A percentile compares a stretch with the other conserved stretches of the same genome.
Conservation (phyloP, 192 early-diverging fungal genomes). For the Anaeromyces robustus region DNA sequence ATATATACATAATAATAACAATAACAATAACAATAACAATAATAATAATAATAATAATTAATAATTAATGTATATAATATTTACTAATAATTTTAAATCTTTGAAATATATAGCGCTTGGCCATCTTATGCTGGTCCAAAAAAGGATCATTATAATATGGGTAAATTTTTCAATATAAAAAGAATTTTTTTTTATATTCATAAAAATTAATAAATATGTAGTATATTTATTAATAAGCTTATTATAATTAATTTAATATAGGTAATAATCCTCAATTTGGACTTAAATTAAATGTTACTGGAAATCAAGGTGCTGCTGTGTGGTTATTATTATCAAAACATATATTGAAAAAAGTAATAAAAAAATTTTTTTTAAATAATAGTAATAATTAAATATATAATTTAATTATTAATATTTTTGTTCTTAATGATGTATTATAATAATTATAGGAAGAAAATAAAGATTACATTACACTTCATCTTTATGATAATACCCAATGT, state of each 20-base stretch:
- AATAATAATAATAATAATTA: too few species aligned
- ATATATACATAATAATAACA: constrained; percentile 1
- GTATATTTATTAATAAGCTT: constrained; percentile 16
- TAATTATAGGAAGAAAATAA: constrained; percentile 51
- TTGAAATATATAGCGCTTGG: neutral
- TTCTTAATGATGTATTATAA: neutral
- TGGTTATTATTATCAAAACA: constrained; percentile 78
- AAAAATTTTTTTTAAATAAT: too few species aligned
- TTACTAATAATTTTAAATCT: too few species aligned
- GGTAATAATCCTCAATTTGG: constrained; percentile 70
- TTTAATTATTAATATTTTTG: neutral
- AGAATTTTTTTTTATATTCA: neutral
- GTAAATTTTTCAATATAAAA: neutral
- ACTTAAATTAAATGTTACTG: constrained; percentile 37
- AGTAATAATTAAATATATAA: too few species aligned
- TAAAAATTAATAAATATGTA: constrained; percentile 3
- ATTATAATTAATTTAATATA: constrained; percentile 34
- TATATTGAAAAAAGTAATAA: constrained; percentile 32
- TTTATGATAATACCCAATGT: constrained; percentile 55
- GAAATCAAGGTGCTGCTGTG: constrained; percentile 32
- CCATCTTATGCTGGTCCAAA: neutral
- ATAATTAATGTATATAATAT: too few species aligned
- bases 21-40: too few species aligned
- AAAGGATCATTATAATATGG: neutral
- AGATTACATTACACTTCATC: constrained; percentile 76